Evolutionary conservation across 495 filamentous ascomycete genomes (phyloP), one percentile per base, ranked within the genome.

Genomic region (Staphylotrichum tortipilum): DNA sequence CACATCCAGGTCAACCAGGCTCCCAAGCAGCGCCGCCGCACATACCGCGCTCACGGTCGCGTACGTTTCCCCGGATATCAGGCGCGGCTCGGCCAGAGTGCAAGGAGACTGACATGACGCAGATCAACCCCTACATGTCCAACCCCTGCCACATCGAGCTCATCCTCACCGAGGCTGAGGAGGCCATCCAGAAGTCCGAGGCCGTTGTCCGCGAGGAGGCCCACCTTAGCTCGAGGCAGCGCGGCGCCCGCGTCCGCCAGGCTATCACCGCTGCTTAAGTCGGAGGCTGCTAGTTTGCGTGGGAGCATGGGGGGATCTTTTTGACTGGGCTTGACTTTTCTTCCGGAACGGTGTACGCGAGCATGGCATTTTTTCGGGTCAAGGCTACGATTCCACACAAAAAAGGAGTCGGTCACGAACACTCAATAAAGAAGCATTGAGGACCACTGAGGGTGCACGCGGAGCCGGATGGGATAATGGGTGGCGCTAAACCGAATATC

Each of bases 1-100:
- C 92, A 94, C 81, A 97, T 99, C 76, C 92, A 97, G 76, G 94
- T 97, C 78, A 97, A 97, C 83, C 92, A 99, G 78, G 92, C 92
- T 53, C 92, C 92, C 63, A 96, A 96, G 82, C 89, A 95, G 76
- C 80, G 92, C 66, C 81, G 92, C 73, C 84, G 92, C 64, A 99
- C 92, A 64, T 99, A 97, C 83, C 89, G 92, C 81, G 94, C 94
- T 54, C 92, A 99, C 78, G 92, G 92, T 81, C 86, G 90, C 80
- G 92, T 98, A 94, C 64, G 92, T 85, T 58, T 22, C n/a, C 38
- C 36, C 38, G 33, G 35, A 31, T 24, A 4, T 10, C 33, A 5
- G 28, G 52, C 21, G 55, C 45, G 9, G 24, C 24, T 7, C 47
- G 40, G 55, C 22, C 28, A 33, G 26, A 44, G 45, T n/a, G n/a